Percentiles rank a stretch among this genome's conserved stretches.
These are phyloP conservation scores for Pterula multifida DNA, from an alignment of 1,284 basidiomycete species.

Conservation along the genomic window DNA sequence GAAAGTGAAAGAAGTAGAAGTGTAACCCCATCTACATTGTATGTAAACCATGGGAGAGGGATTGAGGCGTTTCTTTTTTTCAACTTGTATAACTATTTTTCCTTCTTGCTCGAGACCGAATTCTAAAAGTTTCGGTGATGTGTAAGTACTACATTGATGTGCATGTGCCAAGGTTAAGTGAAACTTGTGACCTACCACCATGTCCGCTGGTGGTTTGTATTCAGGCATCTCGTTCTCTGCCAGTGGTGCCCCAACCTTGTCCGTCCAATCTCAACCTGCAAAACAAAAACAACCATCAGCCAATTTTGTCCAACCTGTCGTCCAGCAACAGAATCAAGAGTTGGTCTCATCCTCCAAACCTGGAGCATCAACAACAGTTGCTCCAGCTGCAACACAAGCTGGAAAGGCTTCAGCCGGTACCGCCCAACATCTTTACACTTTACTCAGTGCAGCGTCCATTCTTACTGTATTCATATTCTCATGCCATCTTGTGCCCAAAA, in stretches of 20 bases:
- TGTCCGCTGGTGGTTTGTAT: slow-evolving; percentile 71
- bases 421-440: slow-evolving; percentile 28
- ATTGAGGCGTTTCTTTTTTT: no score
- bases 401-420: slow-evolving; percentile 75
- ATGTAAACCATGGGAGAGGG: no score
- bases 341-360: slow-evolving; percentile 13
- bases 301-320: background rate
- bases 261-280: slow-evolving; percentile 11
- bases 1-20: slow-evolving; percentile 15
- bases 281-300: background rate
- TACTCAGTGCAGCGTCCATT: slow-evolving; percentile 29
- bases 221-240: slow-evolving; percentile 73
- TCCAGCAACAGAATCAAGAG: slow-evolving; percentile 10
- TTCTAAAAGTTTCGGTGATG: no score
- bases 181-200: slow-evolving; percentile 20
- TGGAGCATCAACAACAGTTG: slow-evolving; percentile 9
- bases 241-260: slow-evolving; percentile 23
- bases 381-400: slow-evolving; percentile 25
- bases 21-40: no score
- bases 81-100: no score
- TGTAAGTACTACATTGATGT: no score
- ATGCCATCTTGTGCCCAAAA: slow-evolving; percentile 13
- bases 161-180: no score
- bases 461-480: slow-evolving; percentile 22
- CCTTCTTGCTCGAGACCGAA: no score